Base-by-base conservation (phyloP, 2,329 filamentous ascomycete genomes). In the Venturiaceae sp. region DNA sequence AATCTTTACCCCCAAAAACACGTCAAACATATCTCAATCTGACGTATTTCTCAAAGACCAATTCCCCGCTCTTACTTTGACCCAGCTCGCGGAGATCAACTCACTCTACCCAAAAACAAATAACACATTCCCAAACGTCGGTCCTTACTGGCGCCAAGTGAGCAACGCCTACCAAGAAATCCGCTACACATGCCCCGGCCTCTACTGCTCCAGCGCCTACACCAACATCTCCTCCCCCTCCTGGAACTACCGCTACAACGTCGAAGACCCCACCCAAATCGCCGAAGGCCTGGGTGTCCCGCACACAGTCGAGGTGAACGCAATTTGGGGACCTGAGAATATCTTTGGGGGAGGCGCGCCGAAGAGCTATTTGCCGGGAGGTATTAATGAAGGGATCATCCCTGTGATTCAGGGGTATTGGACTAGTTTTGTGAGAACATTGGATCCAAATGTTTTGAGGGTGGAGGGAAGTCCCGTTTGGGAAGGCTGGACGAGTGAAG, bases 231-330 rank as follows among this genome's bases (percentile, higher is more conserved):
- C 71, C 14, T 64, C 75, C 19, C 64, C 68, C 1, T 81, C 78
- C 26, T 92, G 82, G 79, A 85, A 83, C 66, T 92, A 92, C 67
- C 81, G 81, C 44, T 89, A 84, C 72, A 80, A 85, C 58, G 87
- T 90, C 3, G 72, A 82, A 44, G 86, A 89, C 61, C 77, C 80
- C 0, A 64, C 65, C 0, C 74, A 82, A 52, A 71, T 81, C 23
- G 73, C 72, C 41, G 41, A 46, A 11, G 41, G 41, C 11, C 21
- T 46, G 8, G 87, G 87, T 0, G 85, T 87, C 0, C 78, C 80
- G 6, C 87, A 92, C 64, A 86, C 83, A 0, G 77, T 83, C 8
- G 87, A 92, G 66, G 62, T 83, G 0, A 78, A 80, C 54, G 84
- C 85, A 0, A 83, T 92, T 55, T 90, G 83, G 74, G 87, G 87